Base-by-base conservation (phyloP, 129 eudicot species). In the Smallanthus sonchifolius region DNA sequence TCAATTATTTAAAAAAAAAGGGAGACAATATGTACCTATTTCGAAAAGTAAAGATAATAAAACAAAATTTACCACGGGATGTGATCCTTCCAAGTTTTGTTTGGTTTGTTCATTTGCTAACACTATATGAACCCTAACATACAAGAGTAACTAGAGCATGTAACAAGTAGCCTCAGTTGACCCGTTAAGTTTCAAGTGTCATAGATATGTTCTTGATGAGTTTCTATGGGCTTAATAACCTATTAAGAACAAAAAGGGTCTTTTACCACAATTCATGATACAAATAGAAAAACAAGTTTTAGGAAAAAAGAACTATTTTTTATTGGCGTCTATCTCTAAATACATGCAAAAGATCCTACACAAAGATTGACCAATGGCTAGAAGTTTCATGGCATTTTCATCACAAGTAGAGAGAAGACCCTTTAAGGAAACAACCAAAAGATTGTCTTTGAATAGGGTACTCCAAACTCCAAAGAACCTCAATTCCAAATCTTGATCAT, bases 251-350 rank as follows among this genome's bases (percentile, higher is more conserved):
- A 4, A 38, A 38, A 49, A 49, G 20, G 6, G 2, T 8, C 20
- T 49, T 5, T 49, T 14, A 49, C 8, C 8, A 49, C 20, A 17
- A 63, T 34, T 24, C 28, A 11, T 51, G 16, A 37, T 20, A 52
- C 4, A 55, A 54, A 54, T 43, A 55, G 60, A 54, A 10, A 16
- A 15, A 54, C 32, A 55, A 28, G 65, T 64, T 62, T 24, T 20
- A 70, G 72, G 39, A 39, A 43, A 70, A 55, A 40, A 48, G 30
- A 17, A 37, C 57, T 35, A 30, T 34, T 49, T 39, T 54, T 54
- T 70, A 70, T 78, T 61, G 65, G 45, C 82, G 70, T 61, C 56
- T 37, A 77, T 77, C 15, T 78, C 47, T 78, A 78, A 19, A 63
- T 72, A 78, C 77, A 78, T 62, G 40, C 67, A 11, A 71, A 71